phyloP scores from a whole-genome alignment of 768 basidiomycete species.

The Chalciporus chontae region DNA sequence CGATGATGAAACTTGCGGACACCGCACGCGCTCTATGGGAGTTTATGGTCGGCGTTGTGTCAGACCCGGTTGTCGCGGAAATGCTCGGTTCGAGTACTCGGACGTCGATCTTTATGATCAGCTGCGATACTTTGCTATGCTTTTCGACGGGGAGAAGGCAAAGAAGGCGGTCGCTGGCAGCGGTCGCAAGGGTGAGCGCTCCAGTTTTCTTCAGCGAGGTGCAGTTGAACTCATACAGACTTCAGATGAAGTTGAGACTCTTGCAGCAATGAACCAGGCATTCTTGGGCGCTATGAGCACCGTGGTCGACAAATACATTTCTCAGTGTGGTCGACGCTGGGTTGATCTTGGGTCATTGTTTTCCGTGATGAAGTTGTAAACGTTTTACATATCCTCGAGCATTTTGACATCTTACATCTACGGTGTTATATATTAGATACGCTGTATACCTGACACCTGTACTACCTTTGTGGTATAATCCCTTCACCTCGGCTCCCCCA shows the following conservation, averaged over 20 bases:
- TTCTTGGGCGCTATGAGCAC: conserved; percentile 51
- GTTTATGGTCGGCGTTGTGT: conserved; percentile 87
- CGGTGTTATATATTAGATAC: conserved; percentile 5
- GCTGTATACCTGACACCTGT: conserved; percentile 8
- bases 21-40: conserved; percentile 89
- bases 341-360: conserved; percentile 80
- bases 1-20: conserved; percentile 78
- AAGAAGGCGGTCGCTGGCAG: conserved; percentile 48
- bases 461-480: conserved; percentile 2
- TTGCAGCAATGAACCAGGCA: conserved; percentile 46
- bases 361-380: conserved; percentile 69
- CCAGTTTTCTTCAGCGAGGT: neutral
- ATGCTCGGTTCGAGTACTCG: conserved; percentile 55
- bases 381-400: neutral
- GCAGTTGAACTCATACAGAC: neutral
- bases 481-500: neutral
- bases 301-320: conserved; percentile 76
- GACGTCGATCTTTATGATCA: conserved; percentile 88
- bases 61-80: conserved; percentile 28
- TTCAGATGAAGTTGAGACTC: conserved; percentile 53
- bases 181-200: conserved; percentile 36
- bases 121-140: conserved; percentile 72
- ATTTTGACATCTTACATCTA: neutral
- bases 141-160: conserved; percentile 75
- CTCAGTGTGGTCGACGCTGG: conserved; percentile 86